Base-by-base conservation (phyloP, 2,329 filamentous ascomycete species). In the Coniochaeta prunicola region DNA sequence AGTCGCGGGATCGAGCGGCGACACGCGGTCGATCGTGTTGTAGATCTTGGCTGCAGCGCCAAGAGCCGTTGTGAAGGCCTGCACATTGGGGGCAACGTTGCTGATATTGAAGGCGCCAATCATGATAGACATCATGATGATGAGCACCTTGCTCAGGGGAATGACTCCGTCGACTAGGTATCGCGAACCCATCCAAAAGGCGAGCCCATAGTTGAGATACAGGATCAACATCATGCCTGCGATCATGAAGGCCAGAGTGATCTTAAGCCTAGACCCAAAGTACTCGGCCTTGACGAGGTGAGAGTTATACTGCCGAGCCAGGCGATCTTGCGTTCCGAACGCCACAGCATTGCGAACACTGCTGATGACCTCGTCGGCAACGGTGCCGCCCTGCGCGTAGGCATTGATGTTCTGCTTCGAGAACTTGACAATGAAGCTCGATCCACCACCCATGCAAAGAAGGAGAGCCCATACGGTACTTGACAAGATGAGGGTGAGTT, bases 361-460 rank as follows among this genome's bases (percentile, higher is more conserved):
- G 71, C 91, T 92, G 67, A 99, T 83, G 58, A 97, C 93, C 74
- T 99, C 94, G 69, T 97, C 94, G 4, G 91, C 93, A 13, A 97
- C 83, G 1, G 88, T 92, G 59, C 92, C 93, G 63, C 92, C 93
- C 55, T 86, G 79, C 28, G 91, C 92, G 67, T 96, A 96, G 0
- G 91, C 85, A 57, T 88, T 80, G 55, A 97, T 79, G 1, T 89
- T 88, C 59, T 84, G 77, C 74, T 92, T 93, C 74, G 88, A 92
- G 73, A 83, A 93, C 70, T 87, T 91, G 69, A 96, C 79, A 66
- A 96, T 88, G 67, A 91, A 90, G 2, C 75, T 77, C 4, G 89
- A 90, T 15, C 89, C 86, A 56, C 78, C 76, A 50, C 87, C 90
- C 86, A 96, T 56, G 17, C 33, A 40, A 6, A 33, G 21, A 19